Evolutionary conservation across 1,284 basidiomycete species (phyloP).

Genomic region (Spongiforma sp.): DNA sequence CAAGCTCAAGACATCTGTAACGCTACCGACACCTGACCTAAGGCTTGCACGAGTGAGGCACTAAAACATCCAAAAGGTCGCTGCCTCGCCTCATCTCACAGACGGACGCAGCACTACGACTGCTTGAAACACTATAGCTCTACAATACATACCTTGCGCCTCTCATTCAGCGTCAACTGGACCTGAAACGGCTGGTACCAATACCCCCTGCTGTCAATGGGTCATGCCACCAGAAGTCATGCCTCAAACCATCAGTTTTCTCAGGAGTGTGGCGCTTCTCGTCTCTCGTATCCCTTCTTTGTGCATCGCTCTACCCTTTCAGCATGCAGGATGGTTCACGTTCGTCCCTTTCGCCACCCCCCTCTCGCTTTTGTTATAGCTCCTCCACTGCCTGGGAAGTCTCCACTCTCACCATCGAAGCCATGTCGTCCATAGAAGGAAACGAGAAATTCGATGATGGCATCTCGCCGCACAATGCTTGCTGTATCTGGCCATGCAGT

Average conservation of each 20-base stretch:
- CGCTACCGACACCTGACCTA: too few relatives aligned
- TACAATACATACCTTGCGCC: too few relatives aligned
- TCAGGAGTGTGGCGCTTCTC: conserved; percentile 33
- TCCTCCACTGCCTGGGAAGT: conserved; percentile 25
- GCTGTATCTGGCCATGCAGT: conserved; percentile 29
- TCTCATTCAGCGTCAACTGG: too few relatives aligned
- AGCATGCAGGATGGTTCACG: conserved; percentile 34
- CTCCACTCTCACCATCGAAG: conserved; percentile 28
- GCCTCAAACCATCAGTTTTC: conserved; percentile 28
- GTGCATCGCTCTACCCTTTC: conserved; percentile 32
- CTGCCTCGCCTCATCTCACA: too few relatives aligned
- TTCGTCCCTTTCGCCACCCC: conserved; percentile 10
- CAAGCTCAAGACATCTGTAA: too few relatives aligned
- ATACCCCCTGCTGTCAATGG: too few relatives aligned
- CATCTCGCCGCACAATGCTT: conserved; percentile 27
- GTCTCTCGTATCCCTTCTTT: conserved; percentile 29
- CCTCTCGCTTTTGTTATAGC: conserved; percentile 21
- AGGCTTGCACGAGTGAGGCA: too few relatives aligned
- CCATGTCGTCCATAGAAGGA: conserved; percentile 33
- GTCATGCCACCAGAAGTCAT: too few relatives aligned
- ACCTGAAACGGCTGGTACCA: too few relatives aligned
- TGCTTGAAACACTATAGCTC: too few relatives aligned
- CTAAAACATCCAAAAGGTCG: too few relatives aligned
- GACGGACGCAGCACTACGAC: too few relatives aligned
- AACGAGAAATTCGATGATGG: conserved; percentile 31